Evolutionary conservation across 2,329 filamentous ascomycete genomes (phyloP), one percentile per base, ranked within the genome.

Genomic region (Pseudocercospora pini-densiflorae): DNA sequence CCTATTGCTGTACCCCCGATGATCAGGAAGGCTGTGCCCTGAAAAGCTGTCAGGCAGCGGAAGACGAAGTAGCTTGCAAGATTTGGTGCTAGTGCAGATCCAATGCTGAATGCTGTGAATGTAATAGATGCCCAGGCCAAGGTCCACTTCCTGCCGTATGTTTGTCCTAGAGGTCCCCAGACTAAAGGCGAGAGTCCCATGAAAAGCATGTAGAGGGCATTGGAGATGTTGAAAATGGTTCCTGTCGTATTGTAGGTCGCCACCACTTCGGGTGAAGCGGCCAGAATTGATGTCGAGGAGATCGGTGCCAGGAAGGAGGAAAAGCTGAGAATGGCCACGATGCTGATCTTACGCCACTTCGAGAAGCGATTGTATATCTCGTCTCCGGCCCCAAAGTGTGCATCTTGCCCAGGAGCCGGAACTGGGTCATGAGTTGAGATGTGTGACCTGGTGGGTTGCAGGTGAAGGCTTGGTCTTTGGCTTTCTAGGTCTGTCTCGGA

Each of bases 281-380:
- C 85, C 12, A 94, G 79, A 8, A 94, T 87, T 0, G 89, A 89
- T 0, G 91, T 94, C 45, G 88, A 92, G 2, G 88, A 90, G 24
- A 92, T 86, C 0, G 92, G 92, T 0, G 92, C 89, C 53, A 94
- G 81, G 69, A 94, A 92, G 27, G 89, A 88, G 79, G 90, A 93
- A 75, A 90, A 92, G 0, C 90, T 89, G 61, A 94, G 79, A 5
- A 93, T 84, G 9, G 82, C 81, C 16, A 93, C 89, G 61, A 94
- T 91, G 67, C 88, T 74, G 2, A 84, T 75, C 78, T 94, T 95
- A 47, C 89, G 86, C 16, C 81, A 79, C 3, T 79, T 78, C 0
- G 89, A 85, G 67, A 93, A 85, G 19, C 85, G 84, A 72, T 89
- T 84, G 80, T 93, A 94, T 67, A 87, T 79, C 53, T 84, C 83